Conservation (phyloP, 2,329 filamentous ascomycete species). For the Alternaria infectoria region DNA sequence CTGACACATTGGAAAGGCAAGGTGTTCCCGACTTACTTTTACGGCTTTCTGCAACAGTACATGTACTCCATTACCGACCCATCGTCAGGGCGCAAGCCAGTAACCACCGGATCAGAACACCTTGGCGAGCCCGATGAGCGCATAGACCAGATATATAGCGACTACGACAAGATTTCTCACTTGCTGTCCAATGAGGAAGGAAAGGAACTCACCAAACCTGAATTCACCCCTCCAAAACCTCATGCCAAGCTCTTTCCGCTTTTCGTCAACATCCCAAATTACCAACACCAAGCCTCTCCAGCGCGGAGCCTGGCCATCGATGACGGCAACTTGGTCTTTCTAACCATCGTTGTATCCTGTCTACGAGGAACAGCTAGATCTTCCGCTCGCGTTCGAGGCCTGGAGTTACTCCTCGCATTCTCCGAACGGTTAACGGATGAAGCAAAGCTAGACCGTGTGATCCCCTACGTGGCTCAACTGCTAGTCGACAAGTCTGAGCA, state of each 20-base stretch:
- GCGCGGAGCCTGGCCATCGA: conserved; percentile 70
- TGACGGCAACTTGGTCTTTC: conserved; percentile 90
- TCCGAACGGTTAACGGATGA: conserved; percentile 91
- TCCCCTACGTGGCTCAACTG: conserved; percentile 86
- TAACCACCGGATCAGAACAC: conserved; percentile 72
- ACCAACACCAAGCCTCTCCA: conserved; percentile 72
- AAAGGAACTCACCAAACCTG: conserved; percentile 45
- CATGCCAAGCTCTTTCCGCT: conserved; percentile 74
- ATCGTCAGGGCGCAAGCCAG: conserved; percentile 75
- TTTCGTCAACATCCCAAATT: conserved; percentile 83
- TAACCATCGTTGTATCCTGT: conserved; percentile 87
- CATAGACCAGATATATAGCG: conserved; percentile 89
- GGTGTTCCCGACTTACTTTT: conserved; percentile 95
- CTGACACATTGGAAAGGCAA: conserved; percentile 90
- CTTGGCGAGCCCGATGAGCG: conserved; percentile 88
- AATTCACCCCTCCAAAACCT: conserved; percentile 41
- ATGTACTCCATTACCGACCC: conserved; percentile 96
- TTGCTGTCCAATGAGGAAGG: conserved; percentile 79
- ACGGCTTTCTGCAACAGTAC: conserved; percentile 95
- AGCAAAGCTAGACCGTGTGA: conserved; percentile 88
- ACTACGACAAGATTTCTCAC: conserved; percentile 98
- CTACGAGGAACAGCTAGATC: conserved; percentile 87
- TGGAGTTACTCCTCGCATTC: conserved; percentile 90
- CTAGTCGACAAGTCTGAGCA: conserved; percentile 82
- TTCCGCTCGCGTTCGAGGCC: conserved; percentile 85